Percentiles rank a stretch among this genome's conserved stretches.
Conservation (phyloP, 1,284 basidiomycete genomes). For the Moniliophthora roreri region DNA sequence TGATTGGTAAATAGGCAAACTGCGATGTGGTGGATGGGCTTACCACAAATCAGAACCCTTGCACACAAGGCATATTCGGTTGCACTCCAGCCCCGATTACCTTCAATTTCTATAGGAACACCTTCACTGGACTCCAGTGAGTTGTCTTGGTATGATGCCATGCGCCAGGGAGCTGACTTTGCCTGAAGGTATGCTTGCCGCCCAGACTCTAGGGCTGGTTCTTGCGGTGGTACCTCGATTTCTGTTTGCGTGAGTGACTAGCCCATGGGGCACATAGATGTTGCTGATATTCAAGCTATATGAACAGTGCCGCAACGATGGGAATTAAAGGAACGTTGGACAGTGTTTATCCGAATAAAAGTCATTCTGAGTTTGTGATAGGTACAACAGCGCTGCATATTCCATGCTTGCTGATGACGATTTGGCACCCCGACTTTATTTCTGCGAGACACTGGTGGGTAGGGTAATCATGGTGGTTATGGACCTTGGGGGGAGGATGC, state of each 20-base stretch:
- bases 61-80: conserved; percentile 26
- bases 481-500: no score
- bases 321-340: conserved; percentile 13
- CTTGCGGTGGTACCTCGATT: conserved; percentile 24
- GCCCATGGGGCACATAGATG: background rate
- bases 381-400: no score
- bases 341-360: no score
- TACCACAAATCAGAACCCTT: conserved; percentile 28
- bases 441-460: no score
- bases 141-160: background rate
- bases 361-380: no score
- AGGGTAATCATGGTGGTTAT: no score
- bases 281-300: background rate
- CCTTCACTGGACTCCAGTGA: conserved; percentile 20
- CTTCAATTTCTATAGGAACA: conserved; percentile 24
- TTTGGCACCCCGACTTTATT: no score
- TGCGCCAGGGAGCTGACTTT: background rate
- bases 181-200: conserved; percentile 26
- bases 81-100: conserved; percentile 26
- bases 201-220: conserved; percentile 23
- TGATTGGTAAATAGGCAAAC: no score
- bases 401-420: no score
- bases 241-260: conserved; percentile 27
- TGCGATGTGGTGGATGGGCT: conserved; percentile 26
- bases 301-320: conserved; percentile 21